A percentile compares a stretch with the other conserved stretches of the same genome.
Evolutionary conservation across 306 rosid species (phyloP).

Genomic region (Sesbania bispinosa): DNA sequence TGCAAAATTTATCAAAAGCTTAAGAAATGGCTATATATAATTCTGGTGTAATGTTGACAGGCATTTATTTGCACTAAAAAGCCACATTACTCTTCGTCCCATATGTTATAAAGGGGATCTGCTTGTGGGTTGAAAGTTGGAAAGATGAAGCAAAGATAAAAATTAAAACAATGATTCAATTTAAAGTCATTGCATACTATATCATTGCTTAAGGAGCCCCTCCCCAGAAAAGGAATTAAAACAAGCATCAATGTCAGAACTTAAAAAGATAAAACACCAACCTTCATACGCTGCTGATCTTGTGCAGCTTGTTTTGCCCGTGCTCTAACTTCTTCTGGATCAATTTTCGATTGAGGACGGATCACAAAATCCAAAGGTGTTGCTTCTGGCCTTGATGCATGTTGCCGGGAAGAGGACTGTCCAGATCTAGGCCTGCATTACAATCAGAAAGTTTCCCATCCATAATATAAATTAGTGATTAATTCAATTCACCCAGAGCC

Average conservation of each 20-base stretch:
- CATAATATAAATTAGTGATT: not conserved
- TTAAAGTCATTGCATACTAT: not conserved
- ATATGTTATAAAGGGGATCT: not conserved
- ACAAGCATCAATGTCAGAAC: not conserved
- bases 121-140: not conserved
- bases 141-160: not conserved
- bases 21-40: not conserved
- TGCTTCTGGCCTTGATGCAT: conserved; percentile 89
- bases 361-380: conserved; percentile 91
- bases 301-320: conserved; percentile 74
- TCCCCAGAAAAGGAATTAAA: not conserved
- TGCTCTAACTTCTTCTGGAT: conserved; percentile 91
- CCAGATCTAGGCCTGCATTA: conserved; percentile 79
- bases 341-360: conserved; percentile 92
- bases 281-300: conserved; percentile 94
- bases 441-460: conserved; percentile 11
- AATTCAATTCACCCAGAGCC: not conserved
- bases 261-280: conserved; percentile 27
- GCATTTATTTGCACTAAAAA: not conserved
- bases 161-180: not conserved
- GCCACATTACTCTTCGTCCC: not conserved
- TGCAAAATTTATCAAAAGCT: not conserved
- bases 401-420: conserved; percentile 78
- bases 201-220: not conserved
- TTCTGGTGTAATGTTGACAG: not conserved